Percentiles rank a stretch among this genome's conserved stretches.
Conservation (phyloP, 2,329 filamentous ascomycete species). For the Colletotrichum gigasporum region DNA sequence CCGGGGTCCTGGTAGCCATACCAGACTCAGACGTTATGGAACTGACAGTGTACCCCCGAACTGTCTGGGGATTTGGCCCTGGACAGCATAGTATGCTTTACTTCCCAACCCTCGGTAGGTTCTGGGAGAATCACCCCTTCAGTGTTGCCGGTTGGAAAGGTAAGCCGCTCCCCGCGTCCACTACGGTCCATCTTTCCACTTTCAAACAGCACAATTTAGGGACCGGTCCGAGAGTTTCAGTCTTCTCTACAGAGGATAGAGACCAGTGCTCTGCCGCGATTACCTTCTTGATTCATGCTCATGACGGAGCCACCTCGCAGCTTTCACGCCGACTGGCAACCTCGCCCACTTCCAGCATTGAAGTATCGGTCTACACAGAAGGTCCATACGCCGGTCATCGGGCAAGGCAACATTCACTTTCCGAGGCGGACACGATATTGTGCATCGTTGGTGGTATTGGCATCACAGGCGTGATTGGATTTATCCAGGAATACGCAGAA, state of each 20-base stretch:
- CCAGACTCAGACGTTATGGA: constrained; percentile 42
- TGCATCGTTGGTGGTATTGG: constrained; percentile 45
- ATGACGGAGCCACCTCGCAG: not conserved
- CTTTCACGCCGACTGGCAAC: not conserved
- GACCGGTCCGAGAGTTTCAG: not conserved
- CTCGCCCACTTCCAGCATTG: not conserved
- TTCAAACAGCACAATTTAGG: not conserved
- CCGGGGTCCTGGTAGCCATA: not conserved
- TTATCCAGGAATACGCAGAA: constrained; percentile 29
- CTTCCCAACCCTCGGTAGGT: constrained; percentile 42
- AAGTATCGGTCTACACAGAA: not conserved
- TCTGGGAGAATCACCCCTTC: constrained; percentile 50
- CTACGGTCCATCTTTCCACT: not conserved
- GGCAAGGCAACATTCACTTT: not conserved
- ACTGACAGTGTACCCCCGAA: constrained; percentile 48
- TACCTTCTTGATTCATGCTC: constrained; percentile 3
- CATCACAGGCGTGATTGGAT: constrained; percentile 41
- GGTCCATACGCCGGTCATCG: constrained; percentile 3
- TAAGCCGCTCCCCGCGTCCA: not conserved
- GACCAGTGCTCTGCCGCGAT: not conserved
- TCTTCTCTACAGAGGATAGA: not conserved
- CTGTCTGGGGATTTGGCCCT: constrained; percentile 44
- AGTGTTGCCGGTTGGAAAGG: constrained; percentile 1
- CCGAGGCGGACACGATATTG: constrained; percentile 38
- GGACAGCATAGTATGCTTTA: constrained; percentile 48